These are phyloP conservation scores for Arthrobotrys conoides DNA, from an alignment of 2,329 filamentous ascomycete species.

Conservation along the genomic window DNA sequence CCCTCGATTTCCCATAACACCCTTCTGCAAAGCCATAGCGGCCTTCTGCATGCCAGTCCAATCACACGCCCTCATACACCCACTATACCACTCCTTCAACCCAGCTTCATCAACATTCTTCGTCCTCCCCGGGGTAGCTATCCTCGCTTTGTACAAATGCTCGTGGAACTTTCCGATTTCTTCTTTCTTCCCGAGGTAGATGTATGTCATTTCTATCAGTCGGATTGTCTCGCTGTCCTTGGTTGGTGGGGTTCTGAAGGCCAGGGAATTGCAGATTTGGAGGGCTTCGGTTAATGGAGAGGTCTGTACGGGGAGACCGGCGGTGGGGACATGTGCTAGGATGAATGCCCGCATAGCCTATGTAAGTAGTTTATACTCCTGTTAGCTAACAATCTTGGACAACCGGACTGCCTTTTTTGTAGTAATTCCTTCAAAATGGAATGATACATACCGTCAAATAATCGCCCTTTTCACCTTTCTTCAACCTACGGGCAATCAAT, in stretches of 20 bases:
- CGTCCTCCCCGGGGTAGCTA: slow-evolving; percentile 50
- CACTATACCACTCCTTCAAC: slow-evolving; percentile 58
- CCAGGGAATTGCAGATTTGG: slow-evolving; percentile 43
- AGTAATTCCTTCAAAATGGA: background rate
- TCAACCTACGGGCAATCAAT: slow-evolving; percentile 63
- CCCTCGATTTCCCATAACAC: slow-evolving; percentile 63
- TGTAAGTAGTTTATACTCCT: background rate
- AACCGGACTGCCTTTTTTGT: too few species aligned
- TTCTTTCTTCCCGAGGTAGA: slow-evolving; percentile 47
- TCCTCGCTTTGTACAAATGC: slow-evolving; percentile 53
- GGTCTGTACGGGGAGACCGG: slow-evolving; percentile 26
- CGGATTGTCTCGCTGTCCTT: slow-evolving; percentile 56
- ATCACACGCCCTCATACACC: slow-evolving; percentile 59
- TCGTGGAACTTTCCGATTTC: slow-evolving; percentile 58
- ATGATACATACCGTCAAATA: slow-evolving; percentile 62
- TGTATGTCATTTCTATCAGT: slow-evolving; percentile 56
- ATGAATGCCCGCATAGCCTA: slow-evolving; percentile 63
- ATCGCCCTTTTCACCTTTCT: slow-evolving; percentile 65
- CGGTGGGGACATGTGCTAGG: slow-evolving; percentile 61
- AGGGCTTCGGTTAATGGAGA: slow-evolving; percentile 61
- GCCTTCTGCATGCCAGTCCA: slow-evolving; percentile 61
- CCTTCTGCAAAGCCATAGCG: slow-evolving; percentile 65
- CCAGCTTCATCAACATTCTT: slow-evolving; percentile 49
- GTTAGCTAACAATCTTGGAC: background rate
- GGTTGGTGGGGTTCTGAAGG: slow-evolving; percentile 49